Percentiles rank a stretch among this genome's conserved stretches.
phyloP scores from a whole-genome alignment of 306 rosid species.

The Trifolium dubium region DNA sequence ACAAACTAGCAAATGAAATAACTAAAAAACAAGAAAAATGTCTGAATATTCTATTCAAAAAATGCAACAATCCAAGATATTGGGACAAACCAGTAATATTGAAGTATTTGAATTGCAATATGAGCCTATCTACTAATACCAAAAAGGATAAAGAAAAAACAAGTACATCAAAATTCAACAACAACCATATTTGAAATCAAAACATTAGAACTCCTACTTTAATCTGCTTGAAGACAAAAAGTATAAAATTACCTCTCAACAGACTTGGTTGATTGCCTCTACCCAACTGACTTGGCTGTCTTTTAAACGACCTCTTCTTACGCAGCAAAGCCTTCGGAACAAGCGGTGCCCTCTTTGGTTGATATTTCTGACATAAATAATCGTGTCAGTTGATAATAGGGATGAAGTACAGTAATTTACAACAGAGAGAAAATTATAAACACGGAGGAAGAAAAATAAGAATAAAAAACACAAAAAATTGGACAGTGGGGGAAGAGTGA shows the following conservation, averaged over 20 bases:
- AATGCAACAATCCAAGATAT: constrained; percentile 8
- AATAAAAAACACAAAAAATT: too few species aligned
- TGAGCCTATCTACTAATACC: neutral
- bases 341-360: constrained; percentile 60
- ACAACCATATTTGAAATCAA: neutral
- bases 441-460: too few species aligned
- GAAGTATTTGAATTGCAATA: constrained; percentile 13
- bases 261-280: constrained; percentile 63
- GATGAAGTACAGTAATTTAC: constrained; percentile 4
- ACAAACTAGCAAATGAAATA: neutral
- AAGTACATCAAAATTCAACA: constrained; percentile 19
- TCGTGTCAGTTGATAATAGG: constrained; percentile 13
- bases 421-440: neutral
- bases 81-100: neutral
- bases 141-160: neutral
- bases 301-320: constrained; percentile 74
- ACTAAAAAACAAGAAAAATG: neutral
- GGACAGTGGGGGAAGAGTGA: too few species aligned
- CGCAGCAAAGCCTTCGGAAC: constrained; percentile 65
- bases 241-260: constrained; percentile 61
- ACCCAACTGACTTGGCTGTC: constrained; percentile 69
- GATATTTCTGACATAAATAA: constrained; percentile 57
- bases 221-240: neutral
- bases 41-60: neutral
- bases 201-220: neutral